phyloP scores from a whole-genome alignment of 768 basidiomycete species.

The Dacryopinax primogenitus region DNA sequence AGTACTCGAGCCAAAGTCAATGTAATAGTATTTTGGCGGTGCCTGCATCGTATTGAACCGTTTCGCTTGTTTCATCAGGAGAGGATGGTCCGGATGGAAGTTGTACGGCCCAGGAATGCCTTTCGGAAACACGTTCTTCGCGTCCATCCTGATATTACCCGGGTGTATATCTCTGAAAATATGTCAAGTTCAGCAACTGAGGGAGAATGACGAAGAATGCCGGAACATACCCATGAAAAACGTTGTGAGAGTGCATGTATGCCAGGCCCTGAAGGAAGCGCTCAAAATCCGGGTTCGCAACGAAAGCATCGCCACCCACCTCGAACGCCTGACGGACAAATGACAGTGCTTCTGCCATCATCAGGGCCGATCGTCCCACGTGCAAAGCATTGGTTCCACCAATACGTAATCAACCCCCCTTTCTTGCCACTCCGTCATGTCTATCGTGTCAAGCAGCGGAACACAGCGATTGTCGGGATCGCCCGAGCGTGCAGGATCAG shows the following conservation, averaged over 20 bases:
- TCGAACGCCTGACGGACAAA: not conserved
- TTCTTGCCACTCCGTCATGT: not conserved
- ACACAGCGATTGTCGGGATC: not conserved
- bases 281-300: too few relatives aligned
- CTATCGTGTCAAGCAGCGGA: not conserved
- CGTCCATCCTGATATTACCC: not conserved
- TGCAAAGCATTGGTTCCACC: not conserved
- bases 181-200: not conserved
- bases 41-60: not conserved
- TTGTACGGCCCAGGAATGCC: not conserved
- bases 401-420: not conserved
- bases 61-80: not conserved
- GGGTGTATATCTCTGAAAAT: not conserved
- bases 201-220: too few relatives aligned
- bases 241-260: slow-evolving; percentile 5
- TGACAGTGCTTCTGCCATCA: not conserved
- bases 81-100: not conserved
- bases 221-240: not conserved
- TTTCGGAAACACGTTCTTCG: not conserved
- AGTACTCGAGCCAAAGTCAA: not conserved
- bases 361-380: not conserved
- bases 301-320: too few relatives aligned
- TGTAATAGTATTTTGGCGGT: not conserved
- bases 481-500: not conserved
- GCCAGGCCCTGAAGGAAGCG: not conserved